phyloP scores from a whole-genome alignment of 257 asterid species.

The Salvia hispanica region DNA sequence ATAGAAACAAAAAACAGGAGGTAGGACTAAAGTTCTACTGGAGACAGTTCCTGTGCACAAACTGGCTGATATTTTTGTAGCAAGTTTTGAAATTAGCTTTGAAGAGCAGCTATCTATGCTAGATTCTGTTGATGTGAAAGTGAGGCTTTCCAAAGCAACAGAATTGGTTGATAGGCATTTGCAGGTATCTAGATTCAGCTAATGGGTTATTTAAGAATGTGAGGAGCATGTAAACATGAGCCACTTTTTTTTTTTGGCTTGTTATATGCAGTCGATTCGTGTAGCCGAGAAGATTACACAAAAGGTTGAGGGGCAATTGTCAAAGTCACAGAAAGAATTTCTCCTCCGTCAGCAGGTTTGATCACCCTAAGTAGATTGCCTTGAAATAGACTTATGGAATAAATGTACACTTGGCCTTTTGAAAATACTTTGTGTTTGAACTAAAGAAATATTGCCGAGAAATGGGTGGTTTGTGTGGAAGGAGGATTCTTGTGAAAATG shows the following conservation, averaged over 20 bases:
- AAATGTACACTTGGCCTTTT: slow-evolving; percentile 18
- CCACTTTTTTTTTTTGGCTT: slow-evolving; percentile 24
- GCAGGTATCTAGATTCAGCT: slow-evolving; percentile 59
- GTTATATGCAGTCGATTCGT: slow-evolving; percentile 79
- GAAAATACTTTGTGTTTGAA: slow-evolving; percentile 25
- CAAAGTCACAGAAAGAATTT: slow-evolving; percentile 98
- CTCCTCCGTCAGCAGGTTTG: slow-evolving; percentile 98
- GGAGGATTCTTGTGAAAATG: slow-evolving; percentile 20
- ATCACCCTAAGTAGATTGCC: slow-evolving; percentile 39
- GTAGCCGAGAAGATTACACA: slow-evolving; percentile 98
- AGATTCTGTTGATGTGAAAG: slow-evolving; percentile 96
- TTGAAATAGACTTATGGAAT: slow-evolving; percentile 11
- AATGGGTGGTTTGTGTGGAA: slow-evolving; percentile 12
- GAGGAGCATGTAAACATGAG: slow-evolving; percentile 25
- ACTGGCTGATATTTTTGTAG: slow-evolving; percentile 97
- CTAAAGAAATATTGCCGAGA: slow-evolving; percentile 7
- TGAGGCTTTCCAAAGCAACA: slow-evolving; percentile 91
- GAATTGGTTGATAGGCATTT: slow-evolving; percentile 95
- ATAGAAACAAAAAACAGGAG: slow-evolving; percentile 96
- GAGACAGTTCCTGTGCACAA: slow-evolving; percentile 98
- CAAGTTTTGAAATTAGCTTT: slow-evolving; percentile 97
- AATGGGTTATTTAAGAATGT: slow-evolving; percentile 29
- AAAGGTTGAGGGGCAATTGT: slow-evolving; percentile 97
- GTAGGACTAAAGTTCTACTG: slow-evolving; percentile 88
- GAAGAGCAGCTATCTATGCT: slow-evolving; percentile 95